phyloP scores from a whole-genome alignment of 140 eudicot species.

The Anethum foeniculum region DNA sequence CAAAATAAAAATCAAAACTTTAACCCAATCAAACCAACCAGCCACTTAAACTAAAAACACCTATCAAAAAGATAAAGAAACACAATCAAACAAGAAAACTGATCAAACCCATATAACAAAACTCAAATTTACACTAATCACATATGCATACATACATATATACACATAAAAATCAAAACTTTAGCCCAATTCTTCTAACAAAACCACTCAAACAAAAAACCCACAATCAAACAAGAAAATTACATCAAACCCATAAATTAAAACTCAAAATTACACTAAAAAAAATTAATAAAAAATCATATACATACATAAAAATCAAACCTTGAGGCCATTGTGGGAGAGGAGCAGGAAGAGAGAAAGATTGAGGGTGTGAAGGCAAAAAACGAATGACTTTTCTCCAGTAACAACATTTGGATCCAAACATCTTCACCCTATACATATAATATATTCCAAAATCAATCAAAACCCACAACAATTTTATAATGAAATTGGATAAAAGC shows the following conservation, averaged over 20 bases:
- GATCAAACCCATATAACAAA: neutral
- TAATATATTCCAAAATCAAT: neutral
- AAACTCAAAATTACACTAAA: neutral
- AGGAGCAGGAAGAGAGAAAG: constrained; percentile 72
- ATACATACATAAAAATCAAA: neutral
- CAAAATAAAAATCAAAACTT: neutral
- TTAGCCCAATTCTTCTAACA: constrained; percentile 36
- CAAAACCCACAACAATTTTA: neutral
- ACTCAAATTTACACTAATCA: neutral
- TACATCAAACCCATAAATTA: neutral
- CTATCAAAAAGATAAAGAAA: neutral
- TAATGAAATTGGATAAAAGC: neutral
- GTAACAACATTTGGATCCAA: constrained; percentile 41
- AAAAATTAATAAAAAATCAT: neutral
- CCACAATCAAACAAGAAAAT: neutral
- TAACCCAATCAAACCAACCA: constrained; percentile 68
- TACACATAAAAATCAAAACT: neutral
- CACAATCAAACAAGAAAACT: neutral
- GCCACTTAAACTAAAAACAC: neutral
- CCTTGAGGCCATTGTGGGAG: constrained; percentile 73
- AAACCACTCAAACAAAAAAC: neutral
- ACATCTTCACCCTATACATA: constrained; percentile 24
- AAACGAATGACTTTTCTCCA: constrained; percentile 43
- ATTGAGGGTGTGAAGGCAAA: constrained; percentile 29
- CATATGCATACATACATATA: too few relatives aligned